Evolutionary conservation across 164 flowering plant genomes (phyloP), one percentile per base, ranked within the genome.

Genomic region (Vitis cinerea): DNA sequence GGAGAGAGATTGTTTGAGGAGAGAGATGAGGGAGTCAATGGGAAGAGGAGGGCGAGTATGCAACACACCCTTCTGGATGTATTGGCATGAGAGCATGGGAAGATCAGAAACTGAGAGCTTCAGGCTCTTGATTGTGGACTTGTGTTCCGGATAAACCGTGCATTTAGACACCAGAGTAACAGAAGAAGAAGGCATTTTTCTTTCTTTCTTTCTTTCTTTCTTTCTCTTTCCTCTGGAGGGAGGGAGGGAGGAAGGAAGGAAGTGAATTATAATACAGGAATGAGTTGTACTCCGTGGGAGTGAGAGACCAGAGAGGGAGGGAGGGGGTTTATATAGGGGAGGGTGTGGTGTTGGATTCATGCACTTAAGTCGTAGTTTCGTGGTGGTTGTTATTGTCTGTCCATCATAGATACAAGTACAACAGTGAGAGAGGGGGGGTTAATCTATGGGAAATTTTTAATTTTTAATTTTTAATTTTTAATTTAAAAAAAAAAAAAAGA

Each of bases 41-140:
- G 80, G 50, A 67, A 68, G 74, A 12, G 83, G 81, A 0, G 94
- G 90, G 16, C 50, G 49, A 2, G 90, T 48, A 66, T 88, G 79
- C 1, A 94, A 74, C 9, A 87, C 81, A 0, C 98, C 98, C 72
- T 92, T 90, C 71, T 94, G 97, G 23, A 92, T 94, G 85, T 94
- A 92, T 6, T 92, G 94, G 65, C 96, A 88, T 0, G 98, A 89
- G 65, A 94, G 93, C 98, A 92, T 92, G 13, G 95, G 92, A n/a
- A 94, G 86, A 63, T 94, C 98, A 5, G 93, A 88, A 61, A 87
- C 90, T 0, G 96, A 87, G 69, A 90, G 91, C 63, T 75, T 87
- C 8, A 87, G 84, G 14, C 69, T 10, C n/a, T 53, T 52, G 50
- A 77, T 49, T 0, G 74, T 3, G 58, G 90, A 79, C 50, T 63